These are phyloP conservation scores for Coccomyxa sp. DNA, from an alignment of 139 green algal genomes.

Conservation along the genomic window DNA sequence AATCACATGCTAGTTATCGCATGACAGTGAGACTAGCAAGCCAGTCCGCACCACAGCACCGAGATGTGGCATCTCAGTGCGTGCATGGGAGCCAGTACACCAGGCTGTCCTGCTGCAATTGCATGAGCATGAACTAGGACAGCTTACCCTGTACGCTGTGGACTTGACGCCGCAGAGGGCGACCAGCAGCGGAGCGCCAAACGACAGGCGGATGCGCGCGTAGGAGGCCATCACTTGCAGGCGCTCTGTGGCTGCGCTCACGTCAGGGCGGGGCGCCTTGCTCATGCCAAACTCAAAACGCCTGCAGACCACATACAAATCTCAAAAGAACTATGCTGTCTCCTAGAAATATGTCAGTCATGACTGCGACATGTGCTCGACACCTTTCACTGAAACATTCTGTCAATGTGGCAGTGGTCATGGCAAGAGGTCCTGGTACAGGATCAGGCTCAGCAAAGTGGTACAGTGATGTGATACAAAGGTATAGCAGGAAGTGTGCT, in stretches of 20 bases:
- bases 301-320: neutral
- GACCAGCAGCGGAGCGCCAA: conserved; percentile 24
- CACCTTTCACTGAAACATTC: neutral
- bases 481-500: neutral
- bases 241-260: conserved; percentile 8
- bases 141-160: conserved; percentile 2
- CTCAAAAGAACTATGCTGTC: neutral
- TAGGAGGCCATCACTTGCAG: conserved; percentile 36
- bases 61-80: too few relatives aligned
- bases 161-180: conserved; percentile 15
- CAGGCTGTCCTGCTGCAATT: too few relatives aligned
- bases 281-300: conserved; percentile 7
- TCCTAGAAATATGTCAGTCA: neutral
- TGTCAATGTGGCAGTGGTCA: neutral
- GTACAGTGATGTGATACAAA: neutral
- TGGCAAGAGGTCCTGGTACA: neutral
- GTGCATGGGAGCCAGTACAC: too few relatives aligned
- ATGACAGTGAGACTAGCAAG: too few relatives aligned
- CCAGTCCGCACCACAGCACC: too few relatives aligned
- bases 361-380: neutral
- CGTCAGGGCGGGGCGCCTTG: neutral
- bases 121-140: too few relatives aligned
- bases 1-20: too few relatives aligned
- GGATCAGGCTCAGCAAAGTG: neutral
- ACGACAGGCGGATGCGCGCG: conserved; percentile 5